phyloP scores from a whole-genome alignment of 768 basidiomycete genomes.

The Suillus occidentalis region DNA sequence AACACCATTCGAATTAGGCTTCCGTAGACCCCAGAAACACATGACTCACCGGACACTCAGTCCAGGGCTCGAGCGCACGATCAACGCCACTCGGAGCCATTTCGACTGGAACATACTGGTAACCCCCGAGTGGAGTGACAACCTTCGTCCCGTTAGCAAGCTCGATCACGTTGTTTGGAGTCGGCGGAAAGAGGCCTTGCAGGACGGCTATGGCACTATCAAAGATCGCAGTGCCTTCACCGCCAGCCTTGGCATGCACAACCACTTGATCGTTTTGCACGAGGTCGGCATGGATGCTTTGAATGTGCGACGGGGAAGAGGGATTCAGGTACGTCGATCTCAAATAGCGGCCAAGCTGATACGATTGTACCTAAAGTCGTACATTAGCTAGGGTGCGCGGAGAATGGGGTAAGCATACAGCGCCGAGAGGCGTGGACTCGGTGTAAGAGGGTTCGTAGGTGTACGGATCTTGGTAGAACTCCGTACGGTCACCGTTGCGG shows the following conservation, averaged over 20 bases:
- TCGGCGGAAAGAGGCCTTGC: slow-evolving; percentile 85
- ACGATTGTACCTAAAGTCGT: slow-evolving; percentile 56
- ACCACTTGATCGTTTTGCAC: slow-evolving; percentile 71
- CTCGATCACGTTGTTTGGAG: slow-evolving; percentile 59
- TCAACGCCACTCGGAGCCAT: slow-evolving; percentile 47
- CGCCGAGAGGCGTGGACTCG: slow-evolving; percentile 76
- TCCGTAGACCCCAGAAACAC: slow-evolving; percentile 9
- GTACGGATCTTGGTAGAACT: slow-evolving; percentile 70
- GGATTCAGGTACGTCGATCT: slow-evolving; percentile 67
- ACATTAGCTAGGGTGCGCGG: slow-evolving; percentile 10
- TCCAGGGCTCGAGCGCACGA: slow-evolving; percentile 80
- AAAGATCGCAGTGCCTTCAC: slow-evolving; percentile 79
- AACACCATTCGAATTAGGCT: slow-evolving; percentile 30
- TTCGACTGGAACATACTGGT: slow-evolving; percentile 87
- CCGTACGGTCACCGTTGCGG: slow-evolving; percentile 72
- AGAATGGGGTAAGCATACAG: slow-evolving; percentile 41
- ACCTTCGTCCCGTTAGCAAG: slow-evolving; percentile 78
- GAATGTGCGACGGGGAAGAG: slow-evolving; percentile 65
- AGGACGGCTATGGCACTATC: slow-evolving; percentile 81
- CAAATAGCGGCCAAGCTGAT: slow-evolving; percentile 60
- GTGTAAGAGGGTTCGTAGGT: slow-evolving; percentile 63
- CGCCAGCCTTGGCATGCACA: slow-evolving; percentile 77
- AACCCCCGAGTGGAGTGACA: slow-evolving; percentile 76
- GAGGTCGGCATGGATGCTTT: slow-evolving; percentile 62
- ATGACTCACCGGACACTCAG: slow-evolving; percentile 50